phyloP scores from a whole-genome alignment of 768 basidiomycete species.

The Lactarius tabidus region DNA sequence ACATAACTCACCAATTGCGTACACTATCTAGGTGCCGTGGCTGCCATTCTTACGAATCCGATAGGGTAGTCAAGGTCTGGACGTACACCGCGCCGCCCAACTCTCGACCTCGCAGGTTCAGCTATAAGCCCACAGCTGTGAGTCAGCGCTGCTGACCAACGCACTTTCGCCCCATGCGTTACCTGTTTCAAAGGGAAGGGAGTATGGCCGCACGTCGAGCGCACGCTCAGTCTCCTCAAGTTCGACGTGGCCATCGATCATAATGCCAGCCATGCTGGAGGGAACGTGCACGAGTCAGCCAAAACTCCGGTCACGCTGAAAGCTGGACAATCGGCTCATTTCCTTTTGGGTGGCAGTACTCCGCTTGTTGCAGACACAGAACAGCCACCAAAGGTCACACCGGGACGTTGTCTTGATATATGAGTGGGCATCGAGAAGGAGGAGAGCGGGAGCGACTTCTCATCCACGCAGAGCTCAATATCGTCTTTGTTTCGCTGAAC shows the following conservation, averaged over 20 bases:
- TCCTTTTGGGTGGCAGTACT: not conserved
- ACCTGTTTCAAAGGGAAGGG: slow-evolving; percentile 77
- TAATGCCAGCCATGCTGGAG: not conserved
- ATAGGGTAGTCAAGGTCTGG: no score
- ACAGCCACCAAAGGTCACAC: no score
- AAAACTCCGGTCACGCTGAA: not conserved
- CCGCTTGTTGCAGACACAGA: no score
- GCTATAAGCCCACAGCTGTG: slow-evolving; percentile 44
- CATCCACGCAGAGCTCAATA: not conserved
- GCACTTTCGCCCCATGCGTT: slow-evolving; percentile 52
- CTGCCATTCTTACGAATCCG: no score
- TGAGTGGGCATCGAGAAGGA: not conserved
- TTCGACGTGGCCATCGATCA: no score
- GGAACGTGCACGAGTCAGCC: not conserved
- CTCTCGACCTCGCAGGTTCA: slow-evolving; percentile 59
- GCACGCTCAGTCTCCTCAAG: no score
- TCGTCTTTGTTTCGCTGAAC: not conserved
- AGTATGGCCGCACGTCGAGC: no score
- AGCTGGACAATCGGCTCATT: not conserved
- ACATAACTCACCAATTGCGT: no score
- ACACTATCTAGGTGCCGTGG: no score
- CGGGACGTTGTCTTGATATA: not conserved
- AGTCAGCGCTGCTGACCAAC: slow-evolving; percentile 53
- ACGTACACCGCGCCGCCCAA: no score
- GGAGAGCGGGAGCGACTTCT: not conserved